These are phyloP conservation scores for Fagopyrum homotropicum DNA, from an alignment of 148 eudicot genomes.

Conservation along the genomic window DNA sequence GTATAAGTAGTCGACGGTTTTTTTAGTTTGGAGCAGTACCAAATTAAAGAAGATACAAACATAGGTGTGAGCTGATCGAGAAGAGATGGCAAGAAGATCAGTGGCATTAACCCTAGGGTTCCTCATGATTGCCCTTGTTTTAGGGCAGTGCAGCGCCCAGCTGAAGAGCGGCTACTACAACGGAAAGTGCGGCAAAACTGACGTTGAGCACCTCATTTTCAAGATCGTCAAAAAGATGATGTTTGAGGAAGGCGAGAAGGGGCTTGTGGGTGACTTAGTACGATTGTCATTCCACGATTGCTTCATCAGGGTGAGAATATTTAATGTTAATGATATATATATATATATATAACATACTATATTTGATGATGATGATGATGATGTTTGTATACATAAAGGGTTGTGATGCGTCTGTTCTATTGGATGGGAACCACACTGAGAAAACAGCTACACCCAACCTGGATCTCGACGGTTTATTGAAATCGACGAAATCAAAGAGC, in stretches of 20 bases:
- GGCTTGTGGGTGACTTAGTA: slow-evolving; percentile 28
- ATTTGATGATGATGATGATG: too few species aligned
- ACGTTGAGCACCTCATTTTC: slow-evolving; percentile 31
- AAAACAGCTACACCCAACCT: slow-evolving; percentile 26
- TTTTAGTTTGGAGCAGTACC: too few species aligned
- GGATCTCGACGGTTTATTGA: slow-evolving; percentile 27
- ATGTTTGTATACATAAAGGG: slow-evolving; percentile 21
- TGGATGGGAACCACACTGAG: slow-evolving; percentile 33
- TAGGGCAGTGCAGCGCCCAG: neutral
- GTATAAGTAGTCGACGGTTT: too few species aligned
- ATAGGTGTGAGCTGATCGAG: neutral
- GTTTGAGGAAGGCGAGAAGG: slow-evolving; percentile 12
- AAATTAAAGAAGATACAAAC: too few species aligned
- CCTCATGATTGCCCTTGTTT: neutral
- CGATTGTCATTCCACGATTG: slow-evolving; percentile 43
- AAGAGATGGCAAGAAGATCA: neutral
- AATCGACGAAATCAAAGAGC: slow-evolving; percentile 30
- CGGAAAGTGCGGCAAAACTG: slow-evolving; percentile 20
- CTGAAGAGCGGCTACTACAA: slow-evolving; percentile 25
- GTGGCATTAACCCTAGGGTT: neutral
- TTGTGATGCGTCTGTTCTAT: slow-evolving; percentile 42
- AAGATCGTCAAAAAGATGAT: slow-evolving; percentile 2
- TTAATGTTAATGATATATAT: neutral
- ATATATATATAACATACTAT: too few species aligned
- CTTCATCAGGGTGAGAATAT: slow-evolving; percentile 29